Conservation (phyloP, 345 rosid species). For the Citrus medica region DNA sequence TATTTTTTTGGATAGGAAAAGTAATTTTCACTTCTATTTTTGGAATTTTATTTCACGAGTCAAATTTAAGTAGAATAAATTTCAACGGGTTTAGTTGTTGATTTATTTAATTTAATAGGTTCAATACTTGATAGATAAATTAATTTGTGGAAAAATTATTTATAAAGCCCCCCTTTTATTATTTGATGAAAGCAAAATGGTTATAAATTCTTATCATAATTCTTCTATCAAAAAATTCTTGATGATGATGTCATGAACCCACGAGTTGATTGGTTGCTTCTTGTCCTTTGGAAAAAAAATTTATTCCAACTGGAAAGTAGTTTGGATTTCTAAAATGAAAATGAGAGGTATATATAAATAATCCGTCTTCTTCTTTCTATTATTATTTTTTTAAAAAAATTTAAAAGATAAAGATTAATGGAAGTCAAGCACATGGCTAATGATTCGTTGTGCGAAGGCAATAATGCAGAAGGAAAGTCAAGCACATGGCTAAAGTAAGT, state of each 20-base stretch:
- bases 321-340: background rate
- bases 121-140: background rate
- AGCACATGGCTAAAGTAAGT: background rate
- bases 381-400: background rate
- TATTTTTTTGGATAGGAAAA: no score
- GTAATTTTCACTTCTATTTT: no score
- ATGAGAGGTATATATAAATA: background rate
- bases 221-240: background rate
- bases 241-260: background rate
- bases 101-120: no score
- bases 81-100: no score
- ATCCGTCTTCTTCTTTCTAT: background rate
- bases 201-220: background rate
- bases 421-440: constrained; percentile 9
- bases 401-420: background rate
- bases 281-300: background rate
- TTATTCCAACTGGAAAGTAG: background rate
- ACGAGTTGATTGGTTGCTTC: background rate
- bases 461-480: background rate
- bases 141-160: background rate
- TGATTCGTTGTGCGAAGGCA: background rate
- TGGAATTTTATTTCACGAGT: no score
- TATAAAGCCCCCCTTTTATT: background rate
- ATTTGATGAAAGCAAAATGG: background rate
- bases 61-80: no score